Evolutionary conservation across 148 eudicot genomes (phyloP).

Genomic region (Silene conica): DNA sequence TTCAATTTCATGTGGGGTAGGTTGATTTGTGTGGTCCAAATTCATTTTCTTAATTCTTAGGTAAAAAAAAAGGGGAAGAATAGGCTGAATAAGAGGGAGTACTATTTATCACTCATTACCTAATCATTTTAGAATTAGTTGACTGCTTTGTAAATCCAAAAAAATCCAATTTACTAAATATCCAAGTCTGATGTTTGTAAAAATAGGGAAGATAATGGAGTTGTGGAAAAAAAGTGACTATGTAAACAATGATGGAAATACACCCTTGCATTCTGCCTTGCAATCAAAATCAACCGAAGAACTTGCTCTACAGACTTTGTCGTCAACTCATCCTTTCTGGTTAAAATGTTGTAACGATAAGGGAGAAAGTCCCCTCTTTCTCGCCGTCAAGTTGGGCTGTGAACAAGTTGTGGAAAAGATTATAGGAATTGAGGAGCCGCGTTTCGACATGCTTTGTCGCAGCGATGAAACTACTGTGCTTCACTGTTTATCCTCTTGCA

Average conservation of each 20-base stretch:
- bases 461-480: neutral
- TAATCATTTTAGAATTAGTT: no score
- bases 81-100: no score
- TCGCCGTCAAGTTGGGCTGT: neutral
- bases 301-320: neutral
- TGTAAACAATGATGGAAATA: neutral
- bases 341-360: neutral
- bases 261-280: neutral
- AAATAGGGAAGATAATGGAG: no score
- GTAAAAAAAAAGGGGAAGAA: no score
- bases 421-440: neutral
- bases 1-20: no score
- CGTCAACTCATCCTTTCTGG: neutral
- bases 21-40: no score
- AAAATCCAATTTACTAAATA: no score
- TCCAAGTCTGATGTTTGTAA: no score
- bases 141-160: no score
- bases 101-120: no score
- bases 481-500: neutral
- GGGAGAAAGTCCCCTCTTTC: neutral
- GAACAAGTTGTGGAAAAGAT: neutral
- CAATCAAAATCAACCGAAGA: neutral
- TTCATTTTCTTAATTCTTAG: no score
- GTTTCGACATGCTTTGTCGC: neutral
- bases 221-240: no score